Percentiles rank a stretch among this genome's conserved stretches.
These are phyloP conservation scores for Pittosporum tobira DNA, from an alignment of 129 eudicot species.

Conservation along the genomic window DNA sequence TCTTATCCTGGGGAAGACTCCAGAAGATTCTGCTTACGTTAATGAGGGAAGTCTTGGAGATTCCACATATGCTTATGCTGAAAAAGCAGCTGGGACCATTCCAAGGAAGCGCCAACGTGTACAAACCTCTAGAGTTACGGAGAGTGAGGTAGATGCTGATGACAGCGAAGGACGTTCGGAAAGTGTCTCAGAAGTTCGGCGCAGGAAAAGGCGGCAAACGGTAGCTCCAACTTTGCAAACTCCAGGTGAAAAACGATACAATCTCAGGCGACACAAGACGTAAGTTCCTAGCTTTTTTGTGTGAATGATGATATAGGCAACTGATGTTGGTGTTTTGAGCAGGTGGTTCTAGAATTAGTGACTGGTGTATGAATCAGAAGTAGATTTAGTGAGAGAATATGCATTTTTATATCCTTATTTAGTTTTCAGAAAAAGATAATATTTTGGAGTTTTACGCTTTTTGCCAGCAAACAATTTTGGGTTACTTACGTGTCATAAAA, in stretches of 20 bases:
- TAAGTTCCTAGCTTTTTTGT: conserved; percentile 32
- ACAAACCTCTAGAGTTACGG: conserved; percentile 42
- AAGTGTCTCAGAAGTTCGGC: conserved; percentile 62
- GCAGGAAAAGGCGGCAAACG: conserved; percentile 63
- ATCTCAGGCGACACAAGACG: conserved; percentile 78
- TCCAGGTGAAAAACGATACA: conserved; percentile 64
- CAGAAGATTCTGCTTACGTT: conserved; percentile 13
- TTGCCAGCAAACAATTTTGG: too few species aligned
- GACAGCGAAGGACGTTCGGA: conserved; percentile 62
- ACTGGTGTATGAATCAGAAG: background rate
- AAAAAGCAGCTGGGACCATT: conserved; percentile 17
- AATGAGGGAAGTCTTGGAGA: conserved; percentile 29
- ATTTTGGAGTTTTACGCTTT: background rate
- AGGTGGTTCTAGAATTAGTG: background rate
- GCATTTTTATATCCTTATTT: background rate
- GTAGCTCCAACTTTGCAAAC: conserved; percentile 30
- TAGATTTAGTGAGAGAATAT: background rate
- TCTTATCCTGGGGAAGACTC: conserved; percentile 22
- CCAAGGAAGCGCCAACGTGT: conserved; percentile 46
- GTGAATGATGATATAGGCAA: conserved; percentile 2
- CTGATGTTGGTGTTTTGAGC: conserved; percentile 8
- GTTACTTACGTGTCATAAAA: background rate
- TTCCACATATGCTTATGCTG: conserved; percentile 39
- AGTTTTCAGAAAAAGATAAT: background rate
- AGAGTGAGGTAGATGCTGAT: conserved; percentile 46